Conservation (phyloP, 352 stramenopile species). For the Globisporangium mamillatum region DNA sequence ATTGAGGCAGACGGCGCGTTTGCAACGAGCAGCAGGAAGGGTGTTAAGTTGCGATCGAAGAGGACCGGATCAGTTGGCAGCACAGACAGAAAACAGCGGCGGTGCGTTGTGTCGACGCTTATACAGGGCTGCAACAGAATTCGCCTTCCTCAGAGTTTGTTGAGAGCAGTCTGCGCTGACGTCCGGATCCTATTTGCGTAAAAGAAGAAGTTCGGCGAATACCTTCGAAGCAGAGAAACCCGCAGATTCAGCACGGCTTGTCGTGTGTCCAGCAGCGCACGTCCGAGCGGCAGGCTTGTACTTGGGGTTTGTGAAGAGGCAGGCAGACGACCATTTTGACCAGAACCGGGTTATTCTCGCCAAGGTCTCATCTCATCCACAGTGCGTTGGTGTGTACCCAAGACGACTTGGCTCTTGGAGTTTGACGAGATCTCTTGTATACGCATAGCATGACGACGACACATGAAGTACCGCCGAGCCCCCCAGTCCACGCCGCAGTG, state of each 20-base stretch:
- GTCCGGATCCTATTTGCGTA: neutral
- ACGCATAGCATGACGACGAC: slow-evolving; percentile 1
- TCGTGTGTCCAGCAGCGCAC: neutral
- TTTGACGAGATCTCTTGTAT: neutral
- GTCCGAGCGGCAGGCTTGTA: neutral
- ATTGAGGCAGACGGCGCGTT: neutral
- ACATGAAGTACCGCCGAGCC: slow-evolving; percentile 14
- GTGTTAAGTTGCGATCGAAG: neutral
- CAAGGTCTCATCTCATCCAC: neutral
- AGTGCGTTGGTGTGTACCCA: neutral
- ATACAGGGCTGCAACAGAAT: neutral
- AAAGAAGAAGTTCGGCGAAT: neutral
- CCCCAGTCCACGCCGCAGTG: slow-evolving; percentile 20
- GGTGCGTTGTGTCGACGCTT: neutral
- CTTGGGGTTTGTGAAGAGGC: neutral
- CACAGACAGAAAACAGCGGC: neutral
- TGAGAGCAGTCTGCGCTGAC: neutral
- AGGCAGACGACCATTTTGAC: neutral
- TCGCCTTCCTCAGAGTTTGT: neutral
- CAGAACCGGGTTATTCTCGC: neutral
- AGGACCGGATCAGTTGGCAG: neutral
- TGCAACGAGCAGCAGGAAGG: too few relatives aligned
- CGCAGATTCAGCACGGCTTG: neutral
- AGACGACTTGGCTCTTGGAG: neutral
- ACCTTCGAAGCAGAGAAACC: neutral